Evolutionary conservation across 2,329 filamentous ascomycete species (phyloP).

Genomic region (Penicillium polonicum): DNA sequence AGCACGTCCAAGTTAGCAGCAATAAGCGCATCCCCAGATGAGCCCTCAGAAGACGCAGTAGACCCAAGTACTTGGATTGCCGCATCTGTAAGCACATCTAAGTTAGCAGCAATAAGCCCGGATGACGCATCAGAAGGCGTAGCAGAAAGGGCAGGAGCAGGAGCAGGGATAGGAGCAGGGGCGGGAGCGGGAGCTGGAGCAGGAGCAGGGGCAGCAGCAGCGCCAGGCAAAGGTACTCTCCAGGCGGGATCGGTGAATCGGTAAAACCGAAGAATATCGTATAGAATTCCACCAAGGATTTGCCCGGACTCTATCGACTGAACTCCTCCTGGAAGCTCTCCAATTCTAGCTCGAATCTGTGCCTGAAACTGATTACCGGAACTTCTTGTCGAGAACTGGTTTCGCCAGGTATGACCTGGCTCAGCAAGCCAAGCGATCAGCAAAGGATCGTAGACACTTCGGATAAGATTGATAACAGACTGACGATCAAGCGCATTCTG

Average conservation of each 20-base stretch:
- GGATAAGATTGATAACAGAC: neutral
- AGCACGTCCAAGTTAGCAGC: neutral
- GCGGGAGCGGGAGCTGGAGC: neutral
- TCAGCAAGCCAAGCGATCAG: neutral
- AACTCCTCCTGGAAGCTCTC: neutral
- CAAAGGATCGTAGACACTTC: constrained; percentile 1
- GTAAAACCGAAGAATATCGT: neutral
- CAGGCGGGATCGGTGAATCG: neutral
- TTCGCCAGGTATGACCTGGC: neutral
- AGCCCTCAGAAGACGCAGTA: too few relatives aligned
- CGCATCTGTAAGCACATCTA: neutral
- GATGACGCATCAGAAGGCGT: neutral
- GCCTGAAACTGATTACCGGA: neutral
- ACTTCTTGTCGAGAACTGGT: neutral
- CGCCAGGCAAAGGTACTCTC: neutral
- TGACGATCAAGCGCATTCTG: neutral
- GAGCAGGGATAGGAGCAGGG: too few relatives aligned
- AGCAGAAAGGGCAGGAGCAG: neutral
- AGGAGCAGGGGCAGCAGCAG: neutral
- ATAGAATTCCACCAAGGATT: neutral
- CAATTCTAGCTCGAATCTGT: neutral
- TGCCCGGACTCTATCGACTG: neutral
- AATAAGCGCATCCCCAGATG: too few relatives aligned
- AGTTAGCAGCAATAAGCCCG: neutral
- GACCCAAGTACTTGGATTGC: neutral